Evolutionary conservation across 108 stramenopile species (phyloP).

Genomic region (Nitzschia sp.): DNA sequence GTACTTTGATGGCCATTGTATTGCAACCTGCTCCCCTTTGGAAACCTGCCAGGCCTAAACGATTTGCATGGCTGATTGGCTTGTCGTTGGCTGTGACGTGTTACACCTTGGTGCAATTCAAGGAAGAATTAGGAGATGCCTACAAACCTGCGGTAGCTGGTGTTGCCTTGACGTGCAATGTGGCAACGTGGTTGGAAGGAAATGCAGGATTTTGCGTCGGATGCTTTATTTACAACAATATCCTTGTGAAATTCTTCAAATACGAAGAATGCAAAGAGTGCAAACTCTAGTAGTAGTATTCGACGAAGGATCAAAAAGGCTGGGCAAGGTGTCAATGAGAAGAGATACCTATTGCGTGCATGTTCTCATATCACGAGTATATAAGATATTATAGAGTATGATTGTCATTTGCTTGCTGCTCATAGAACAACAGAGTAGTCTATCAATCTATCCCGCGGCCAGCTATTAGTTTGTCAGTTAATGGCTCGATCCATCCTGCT

Average conservation of each 20-base stretch:
- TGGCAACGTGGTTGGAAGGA: conserved; percentile 55
- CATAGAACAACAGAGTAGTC: no score
- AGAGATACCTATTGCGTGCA: no score
- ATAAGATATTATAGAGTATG: no score
- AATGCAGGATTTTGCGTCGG: conserved; percentile 58
- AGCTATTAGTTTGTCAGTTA: no score
- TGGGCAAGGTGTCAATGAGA: no score
- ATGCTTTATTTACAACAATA: conserved; percentile 59
- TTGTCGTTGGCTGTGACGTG: conserved; percentile 39
- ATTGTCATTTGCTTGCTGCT: no score
- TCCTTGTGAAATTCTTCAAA: conserved; percentile 31
- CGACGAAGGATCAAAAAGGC: no score
- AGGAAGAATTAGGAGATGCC: conserved; percentile 28
- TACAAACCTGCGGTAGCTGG: conserved; percentile 23
- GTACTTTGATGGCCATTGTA: conserved; percentile 34
- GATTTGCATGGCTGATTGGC: conserved; percentile 64
- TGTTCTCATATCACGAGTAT: no score
- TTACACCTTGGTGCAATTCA: conserved; percentile 28
- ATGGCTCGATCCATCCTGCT: no score
- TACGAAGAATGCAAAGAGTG: conserved; percentile 58
- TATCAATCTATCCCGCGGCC: no score
- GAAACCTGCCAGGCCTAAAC: conserved; percentile 61
- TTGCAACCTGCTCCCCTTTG: conserved; percentile 41
- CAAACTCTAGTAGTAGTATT: conserved; percentile 55
- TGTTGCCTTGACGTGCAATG: conserved; percentile 41